phyloP scores from a whole-genome alignment of 768 basidiomycete genomes.

The Suillus paluster region DNA sequence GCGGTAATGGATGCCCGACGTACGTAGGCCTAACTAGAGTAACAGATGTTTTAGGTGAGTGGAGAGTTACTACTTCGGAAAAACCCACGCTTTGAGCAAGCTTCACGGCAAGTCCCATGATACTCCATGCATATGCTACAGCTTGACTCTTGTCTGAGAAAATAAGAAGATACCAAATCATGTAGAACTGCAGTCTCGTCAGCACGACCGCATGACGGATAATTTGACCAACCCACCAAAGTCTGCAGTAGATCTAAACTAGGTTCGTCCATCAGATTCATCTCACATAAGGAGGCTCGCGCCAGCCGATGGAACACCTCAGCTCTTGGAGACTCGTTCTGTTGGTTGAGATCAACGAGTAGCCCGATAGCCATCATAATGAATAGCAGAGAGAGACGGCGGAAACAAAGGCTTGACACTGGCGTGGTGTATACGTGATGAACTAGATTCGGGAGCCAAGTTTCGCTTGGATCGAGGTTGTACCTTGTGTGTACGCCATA shows the following conservation, averaged over 20 bases:
- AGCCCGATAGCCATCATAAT: constrained; percentile 78
- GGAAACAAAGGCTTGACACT: constrained; percentile 63
- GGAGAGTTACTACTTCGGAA: constrained; percentile 8
- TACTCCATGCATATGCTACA: constrained; percentile 74
- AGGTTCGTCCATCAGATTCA: constrained; percentile 75
- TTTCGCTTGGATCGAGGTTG: constrained; percentile 71
- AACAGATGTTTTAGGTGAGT: constrained; percentile 12
- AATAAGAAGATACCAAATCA: constrained; percentile 76
- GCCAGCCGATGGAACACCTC: constrained; percentile 72
- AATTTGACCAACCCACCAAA: constrained; percentile 46
- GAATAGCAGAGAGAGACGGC: constrained; percentile 67
- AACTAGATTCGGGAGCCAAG: constrained; percentile 69
- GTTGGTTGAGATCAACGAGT: constrained; percentile 63
- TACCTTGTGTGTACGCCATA: constrained; percentile 45
- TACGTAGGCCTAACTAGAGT: constrained; percentile 68
- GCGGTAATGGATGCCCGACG: constrained; percentile 30
- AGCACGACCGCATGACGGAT: constrained; percentile 31
- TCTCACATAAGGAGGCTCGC: constrained; percentile 70
- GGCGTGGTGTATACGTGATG: constrained; percentile 69
- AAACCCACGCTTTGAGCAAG: constrained; percentile 69
- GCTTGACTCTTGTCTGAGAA: constrained; percentile 78
- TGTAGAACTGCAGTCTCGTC: constrained; percentile 58
- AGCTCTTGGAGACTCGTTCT: constrained; percentile 58
- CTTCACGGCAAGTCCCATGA: constrained; percentile 77
- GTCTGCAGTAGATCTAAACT: constrained; percentile 75